Evolutionary conservation across 257 asterid genomes (phyloP).

Genomic region (Przewalskia tangutica): DNA sequence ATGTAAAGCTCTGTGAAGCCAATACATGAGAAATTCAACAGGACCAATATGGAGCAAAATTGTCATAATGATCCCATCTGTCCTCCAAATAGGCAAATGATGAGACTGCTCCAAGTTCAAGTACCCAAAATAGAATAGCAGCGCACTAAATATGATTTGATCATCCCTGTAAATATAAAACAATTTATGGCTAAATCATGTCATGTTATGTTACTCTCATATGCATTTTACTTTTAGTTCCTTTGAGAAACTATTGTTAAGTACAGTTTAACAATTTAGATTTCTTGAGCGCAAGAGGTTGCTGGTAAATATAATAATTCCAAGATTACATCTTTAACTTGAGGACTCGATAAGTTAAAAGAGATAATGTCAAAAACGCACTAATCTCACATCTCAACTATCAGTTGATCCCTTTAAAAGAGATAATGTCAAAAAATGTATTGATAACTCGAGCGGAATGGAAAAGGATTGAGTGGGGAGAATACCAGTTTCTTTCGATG

Average conservation of each 20-base stretch:
- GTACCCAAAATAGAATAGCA: constrained; percentile 28
- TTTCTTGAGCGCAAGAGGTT: background rate
- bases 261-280: too few species aligned
- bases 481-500: constrained; percentile 62
- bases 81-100: constrained; percentile 54
- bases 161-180: constrained; percentile 50
- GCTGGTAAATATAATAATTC: background rate
- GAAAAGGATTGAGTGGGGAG: background rate
- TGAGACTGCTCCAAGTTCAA: constrained; percentile 5
- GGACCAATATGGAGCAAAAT: constrained; percentile 54
- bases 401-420: too few species aligned
- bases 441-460: too few species aligned
- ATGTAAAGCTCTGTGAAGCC: constrained; percentile 85
- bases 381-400: too few species aligned
- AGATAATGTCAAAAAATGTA: too few species aligned
- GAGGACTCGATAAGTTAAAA: too few species aligned
- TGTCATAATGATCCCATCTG: constrained; percentile 45
- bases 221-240: too few species aligned
- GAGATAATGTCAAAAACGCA: too few species aligned
- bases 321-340: too few species aligned
- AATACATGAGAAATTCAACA: constrained; percentile 75
- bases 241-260: too few species aligned
- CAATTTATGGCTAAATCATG: background rate
- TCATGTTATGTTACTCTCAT: too few species aligned
- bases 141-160: constrained; percentile 58